Conservation (phyloP, 2,329 filamentous ascomycete genomes). For the Sphaerostilbella broomeana region DNA sequence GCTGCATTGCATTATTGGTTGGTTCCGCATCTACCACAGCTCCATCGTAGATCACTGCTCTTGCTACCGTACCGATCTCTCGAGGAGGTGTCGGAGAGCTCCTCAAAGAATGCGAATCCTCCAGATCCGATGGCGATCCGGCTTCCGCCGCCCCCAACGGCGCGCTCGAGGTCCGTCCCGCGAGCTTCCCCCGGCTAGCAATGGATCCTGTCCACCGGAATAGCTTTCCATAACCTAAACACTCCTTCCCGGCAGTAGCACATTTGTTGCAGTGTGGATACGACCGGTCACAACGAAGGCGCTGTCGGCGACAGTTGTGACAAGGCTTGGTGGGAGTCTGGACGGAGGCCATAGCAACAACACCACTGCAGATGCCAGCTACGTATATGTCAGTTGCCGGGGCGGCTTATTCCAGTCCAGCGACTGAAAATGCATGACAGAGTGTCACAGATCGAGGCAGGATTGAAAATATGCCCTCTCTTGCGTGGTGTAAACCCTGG, state of each 20-base stretch:
- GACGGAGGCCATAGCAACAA: conserved; percentile 19
- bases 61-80: not conserved
- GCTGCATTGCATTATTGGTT: conserved; percentile 21
- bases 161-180: conserved; percentile 30
- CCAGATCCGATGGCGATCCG: conserved; percentile 7
- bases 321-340: conserved; percentile 33
- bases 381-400: conserved; percentile 4
- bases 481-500: too few species aligned
- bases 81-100: not conserved
- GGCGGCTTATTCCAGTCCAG: conserved; percentile 4
- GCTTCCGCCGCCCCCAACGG: conserved; percentile 9
- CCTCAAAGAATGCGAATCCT: not conserved
- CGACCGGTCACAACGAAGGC: conserved; percentile 47
- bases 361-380: conserved; percentile 1
- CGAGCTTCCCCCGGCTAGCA: conserved; percentile 36
- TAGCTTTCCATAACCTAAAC: conserved; percentile 47
- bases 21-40: conserved; percentile 1
- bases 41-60: not conserved
- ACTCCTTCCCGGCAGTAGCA: conserved; percentile 40
- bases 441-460: not conserved
- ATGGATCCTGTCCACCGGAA: conserved; percentile 47
- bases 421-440: conserved; percentile 7
- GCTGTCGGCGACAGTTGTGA: conserved; percentile 48
- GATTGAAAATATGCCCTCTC: not conserved
- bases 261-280: conserved; percentile 48